Evolutionary conservation across 1,139 yeast genomes (phyloP), one percentile per base, ranked within the genome.

Genomic region (Neolecta irregularis): DNA sequence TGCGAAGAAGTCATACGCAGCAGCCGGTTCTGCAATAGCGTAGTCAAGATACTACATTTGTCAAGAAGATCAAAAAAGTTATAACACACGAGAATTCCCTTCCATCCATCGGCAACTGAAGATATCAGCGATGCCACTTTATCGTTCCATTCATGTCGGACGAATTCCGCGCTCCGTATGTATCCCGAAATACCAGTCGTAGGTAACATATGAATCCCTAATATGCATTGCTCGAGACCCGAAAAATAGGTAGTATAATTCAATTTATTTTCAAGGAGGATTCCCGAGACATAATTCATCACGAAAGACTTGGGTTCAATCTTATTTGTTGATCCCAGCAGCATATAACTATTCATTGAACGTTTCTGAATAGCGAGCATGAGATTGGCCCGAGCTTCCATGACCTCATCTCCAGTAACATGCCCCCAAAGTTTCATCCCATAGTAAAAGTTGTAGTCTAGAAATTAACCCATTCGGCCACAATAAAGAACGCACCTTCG

Each of bases 151-250:
- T 88, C 96, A 56, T 85, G 72, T 46, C 62, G 49, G 12, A 76
- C 93, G 55, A 72, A 88, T 1, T 61, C 56, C 2, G 83, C 69
- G 4, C 65, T 61, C 54, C 96, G 68, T 30, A 83, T 65, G 43
- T 67, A 72, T n/a, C n/a, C n/a, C n/a, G n/a, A n/a, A n/a, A n/a
- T n/a, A 0, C 95, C 88, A 0, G 93, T 81, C 33, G 80, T 62
- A 17, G 98, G 93, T 41, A 88, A 64, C 75, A 91, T 88, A 53
- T 88, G 96, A 44, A 88, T 85, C 52, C 95, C 94, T 50, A 85
- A 96, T 37, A 88, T 83, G 54, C 77, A 88, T 55, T 85, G 88
- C 28, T 62, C 51, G 38, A 70, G 64, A 47, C 64, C 64, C 3
- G 94, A 94, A 50, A 83, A 83, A 58, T 74, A 83, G 1, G 95